These are phyloP conservation scores for Aspergillus piperis DNA, from an alignment of 2,329 filamentous ascomycete genomes.

Conservation along the genomic window DNA sequence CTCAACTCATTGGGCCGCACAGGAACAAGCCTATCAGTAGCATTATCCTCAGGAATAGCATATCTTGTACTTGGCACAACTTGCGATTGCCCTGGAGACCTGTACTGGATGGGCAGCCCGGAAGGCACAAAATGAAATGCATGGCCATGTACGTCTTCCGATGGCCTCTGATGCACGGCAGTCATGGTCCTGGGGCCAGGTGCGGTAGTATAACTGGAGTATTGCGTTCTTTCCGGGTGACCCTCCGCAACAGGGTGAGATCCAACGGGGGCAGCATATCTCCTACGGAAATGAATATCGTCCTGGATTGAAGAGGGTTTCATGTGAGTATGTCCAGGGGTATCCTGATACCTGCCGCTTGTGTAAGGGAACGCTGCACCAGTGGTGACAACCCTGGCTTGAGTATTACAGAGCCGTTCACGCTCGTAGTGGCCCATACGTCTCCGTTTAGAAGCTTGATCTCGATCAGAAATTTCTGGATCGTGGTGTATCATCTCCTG, in stretches of 20 bases:
- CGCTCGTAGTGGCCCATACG: conserved; percentile 31
- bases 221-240: conserved; percentile 19
- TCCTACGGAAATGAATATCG: conserved; percentile 24
- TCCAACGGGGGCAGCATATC: conserved; percentile 25
- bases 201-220: conserved; percentile 18
- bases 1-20: conserved; percentile 17
- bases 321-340: conserved; percentile 18
- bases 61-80: conserved; percentile 19
- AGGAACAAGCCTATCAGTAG: conserved; percentile 20
- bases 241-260: conserved; percentile 20
- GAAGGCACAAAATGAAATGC: conserved; percentile 16
- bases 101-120: conserved; percentile 12
- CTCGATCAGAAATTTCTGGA: conserved; percentile 26
- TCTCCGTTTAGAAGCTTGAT: conserved; percentile 36
- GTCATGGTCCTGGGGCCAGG: conserved; percentile 20
- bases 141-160: conserved; percentile 20
- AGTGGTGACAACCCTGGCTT: conserved; percentile 14
- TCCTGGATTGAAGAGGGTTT: conserved; percentile 21
- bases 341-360: conserved; percentile 21
- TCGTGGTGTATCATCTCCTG: conserved; percentile 26
- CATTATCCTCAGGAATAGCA: conserved; percentile 22
- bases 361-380: conserved; percentile 15
- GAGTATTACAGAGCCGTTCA: conserved; percentile 16
- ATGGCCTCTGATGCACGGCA: conserved; percentile 20
- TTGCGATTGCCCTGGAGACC: conserved; percentile 14